phyloP scores from a whole-genome alignment of 495 filamentous ascomycete species.

The Letharia lupina region DNA sequence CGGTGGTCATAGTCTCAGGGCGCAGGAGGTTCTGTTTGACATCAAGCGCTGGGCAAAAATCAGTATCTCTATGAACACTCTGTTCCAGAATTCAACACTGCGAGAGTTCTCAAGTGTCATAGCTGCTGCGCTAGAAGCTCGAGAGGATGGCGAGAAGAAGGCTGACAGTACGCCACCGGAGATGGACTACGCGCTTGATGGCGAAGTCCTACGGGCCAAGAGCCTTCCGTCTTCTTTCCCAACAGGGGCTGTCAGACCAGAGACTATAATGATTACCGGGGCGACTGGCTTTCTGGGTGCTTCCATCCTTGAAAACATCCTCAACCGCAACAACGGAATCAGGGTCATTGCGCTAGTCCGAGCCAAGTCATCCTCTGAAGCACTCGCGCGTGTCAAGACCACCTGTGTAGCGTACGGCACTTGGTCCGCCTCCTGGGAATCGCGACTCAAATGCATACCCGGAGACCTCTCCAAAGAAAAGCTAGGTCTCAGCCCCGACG shows the following conservation, averaged over 20 bases:
- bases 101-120: conserved; percentile 65
- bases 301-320: conserved; percentile 67
- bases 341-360: conserved; percentile 77
- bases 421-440: conserved; percentile 64
- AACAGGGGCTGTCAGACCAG: conserved; percentile 30
- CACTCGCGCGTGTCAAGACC: conserved; percentile 40
- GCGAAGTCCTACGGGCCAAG: conserved; percentile 7
- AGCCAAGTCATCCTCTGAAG: conserved; percentile 42
- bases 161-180: conserved; percentile 7
- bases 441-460: conserved; percentile 53
- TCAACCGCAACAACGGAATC: conserved; percentile 46
- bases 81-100: conserved; percentile 71
- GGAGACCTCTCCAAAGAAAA: conserved; percentile 65
- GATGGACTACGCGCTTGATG: conserved; percentile 19
- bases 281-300: conserved; percentile 88
- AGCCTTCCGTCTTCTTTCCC: conserved; percentile 8
- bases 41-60: conserved; percentile 53
- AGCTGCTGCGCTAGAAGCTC: conserved; percentile 37
- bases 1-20: conserved; percentile 81
- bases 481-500: conserved; percentile 56
- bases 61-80: conserved; percentile 64
- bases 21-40: conserved; percentile 74
- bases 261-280: conserved; percentile 75
- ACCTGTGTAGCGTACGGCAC: conserved; percentile 60
- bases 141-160: conserved; percentile 5